Base-by-base conservation (phyloP, 2,329 filamentous ascomycete genomes). In the Diaporthe eres region DNA sequence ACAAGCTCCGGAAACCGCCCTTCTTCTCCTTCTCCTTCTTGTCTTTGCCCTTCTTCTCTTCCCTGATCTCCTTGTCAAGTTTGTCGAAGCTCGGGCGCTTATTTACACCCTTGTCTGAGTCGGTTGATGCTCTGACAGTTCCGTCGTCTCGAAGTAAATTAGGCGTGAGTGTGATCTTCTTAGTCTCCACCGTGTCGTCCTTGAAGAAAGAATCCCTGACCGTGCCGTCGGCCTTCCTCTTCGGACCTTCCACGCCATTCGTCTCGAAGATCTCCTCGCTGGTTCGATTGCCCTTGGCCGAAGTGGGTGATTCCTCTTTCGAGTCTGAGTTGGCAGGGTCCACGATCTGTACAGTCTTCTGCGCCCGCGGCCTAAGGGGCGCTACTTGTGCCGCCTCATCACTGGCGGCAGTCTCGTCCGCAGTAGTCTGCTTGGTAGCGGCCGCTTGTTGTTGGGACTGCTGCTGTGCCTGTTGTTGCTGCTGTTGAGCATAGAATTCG, bases 161-260 rank as follows among this genome's bases (percentile, higher is more conserved):
- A 1, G 97, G 97, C 4, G 97, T 99, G 60, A 99, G 90, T 0
- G 96, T 98, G 79, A 99, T 98, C 86, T 98, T 98, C 84, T 97
- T 95, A 3, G 97, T 98, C 84, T 98, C 97, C 51, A 95, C 94
- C 44, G 92, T 95, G 81, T 99, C 96, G 81, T 98, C 97, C 84
- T 95, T 98, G 88, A 98, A 98, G 88, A 98, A 98, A 1, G 96
- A 98, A 84, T 98, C 96, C 78, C 96, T 91, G 60, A 98, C 90
- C 31, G 94, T 96, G 57, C 95, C 95, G 80, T 98, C 97, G 78
- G 93, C 92, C 49, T 95, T 95, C 82, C 93, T 91, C 82, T 88
- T 89, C 2, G 86, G 85, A 2, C 86, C 86, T 57, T 90, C 87
- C 74, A 88, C 86, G 2, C 84, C 80, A 77, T 88, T 91, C 63